Evolutionary conservation across 192 early-diverging fungal species (phyloP).

Genomic region (Entrophospora sp.): DNA sequence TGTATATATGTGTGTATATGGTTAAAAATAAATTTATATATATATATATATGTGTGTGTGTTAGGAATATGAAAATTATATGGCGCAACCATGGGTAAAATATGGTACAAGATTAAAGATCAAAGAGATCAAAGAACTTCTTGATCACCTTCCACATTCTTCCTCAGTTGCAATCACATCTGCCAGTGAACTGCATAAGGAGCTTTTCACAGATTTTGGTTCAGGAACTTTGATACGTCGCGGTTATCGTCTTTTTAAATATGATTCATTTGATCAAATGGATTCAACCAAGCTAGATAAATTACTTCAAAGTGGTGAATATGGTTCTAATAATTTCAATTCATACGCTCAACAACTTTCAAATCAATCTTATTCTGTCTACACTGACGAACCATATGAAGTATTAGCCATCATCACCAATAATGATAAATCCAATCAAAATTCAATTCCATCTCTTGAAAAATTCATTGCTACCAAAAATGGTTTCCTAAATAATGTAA

Average conservation of each 20-base stretch:
- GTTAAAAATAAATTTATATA: too few species aligned
- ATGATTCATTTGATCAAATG: slow-evolving; percentile 52
- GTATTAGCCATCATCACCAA: slow-evolving; percentile 78
- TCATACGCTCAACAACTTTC: slow-evolving; percentile 62
- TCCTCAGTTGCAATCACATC: slow-evolving; percentile 99
- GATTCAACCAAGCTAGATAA: slow-evolving; percentile 77
- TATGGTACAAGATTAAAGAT: slow-evolving; percentile 99
- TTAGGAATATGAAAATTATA: slow-evolving; percentile 88
- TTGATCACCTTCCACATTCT: slow-evolving; percentile 91
- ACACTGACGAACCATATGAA: slow-evolving; percentile 91
- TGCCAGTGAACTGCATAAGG: slow-evolving; percentile 97
- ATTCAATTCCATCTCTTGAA: slow-evolving; percentile 65
- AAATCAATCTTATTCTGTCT: slow-evolving; percentile 59
- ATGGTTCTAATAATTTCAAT: slow-evolving; percentile 56
- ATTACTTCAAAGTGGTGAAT: slow-evolving; percentile 69
- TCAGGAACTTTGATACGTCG: slow-evolving; percentile 95
- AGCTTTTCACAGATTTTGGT: slow-evolving; percentile 97
- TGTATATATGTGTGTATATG: too few species aligned
- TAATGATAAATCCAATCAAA: slow-evolving; percentile 30
- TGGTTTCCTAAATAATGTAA: slow-evolving; percentile 87
- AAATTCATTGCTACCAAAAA: slow-evolving; percentile 84
- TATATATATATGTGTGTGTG: too few species aligned
- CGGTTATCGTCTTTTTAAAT: slow-evolving; percentile 80
- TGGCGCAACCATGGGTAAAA: slow-evolving; percentile 94
- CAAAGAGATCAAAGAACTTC: slow-evolving; percentile 91